Percentiles rank a stretch among this genome's conserved stretches.
phyloP scores from a whole-genome alignment of 139 green algal species.

The Eudorina sp. region DNA sequence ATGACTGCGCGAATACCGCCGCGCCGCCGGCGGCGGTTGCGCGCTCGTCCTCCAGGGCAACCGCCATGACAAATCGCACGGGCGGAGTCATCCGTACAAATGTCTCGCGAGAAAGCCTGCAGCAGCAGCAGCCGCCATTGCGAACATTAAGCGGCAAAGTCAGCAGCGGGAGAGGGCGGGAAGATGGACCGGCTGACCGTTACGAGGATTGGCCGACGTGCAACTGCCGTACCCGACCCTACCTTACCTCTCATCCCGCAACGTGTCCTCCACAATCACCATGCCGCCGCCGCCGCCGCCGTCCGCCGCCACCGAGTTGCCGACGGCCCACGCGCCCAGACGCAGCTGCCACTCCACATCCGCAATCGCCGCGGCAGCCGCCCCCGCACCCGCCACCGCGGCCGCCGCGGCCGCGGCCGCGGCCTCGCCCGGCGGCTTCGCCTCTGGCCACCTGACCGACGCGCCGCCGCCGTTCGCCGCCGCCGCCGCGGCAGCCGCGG shows the following conservation, averaged over 20 bases:
- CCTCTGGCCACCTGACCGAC: too few relatives aligned
- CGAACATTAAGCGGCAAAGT: too few relatives aligned
- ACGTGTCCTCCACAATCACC: conserved; percentile 23
- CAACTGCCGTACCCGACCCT: not conserved
- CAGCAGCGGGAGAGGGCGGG: too few relatives aligned
- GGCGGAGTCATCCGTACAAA: conserved; percentile 27
- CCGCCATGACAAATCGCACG: conserved; percentile 29
- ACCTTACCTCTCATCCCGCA: not conserved
- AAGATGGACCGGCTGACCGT: too few relatives aligned
- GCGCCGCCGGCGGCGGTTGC: not conserved
- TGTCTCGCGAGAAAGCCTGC: conserved; percentile 20
- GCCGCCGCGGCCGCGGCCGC: not conserved
- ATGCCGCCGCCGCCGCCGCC: conserved; percentile 17
- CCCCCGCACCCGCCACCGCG: not conserved
- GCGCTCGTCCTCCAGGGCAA: conserved; percentile 14
- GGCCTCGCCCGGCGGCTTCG: not conserved
- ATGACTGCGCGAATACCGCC: conserved; percentile 20
- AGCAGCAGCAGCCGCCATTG: too few relatives aligned
- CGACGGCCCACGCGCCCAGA: conserved; percentile 27
- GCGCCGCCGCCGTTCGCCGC: not conserved
- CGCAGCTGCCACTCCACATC: conserved; percentile 40
- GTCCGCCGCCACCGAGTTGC: not conserved
- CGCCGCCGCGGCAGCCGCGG: not conserved
- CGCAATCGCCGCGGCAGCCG: not conserved
- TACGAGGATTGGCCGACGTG: too few relatives aligned